Evolutionary conservation across 2,329 filamentous ascomycete genomes (phyloP).

Genomic region (Colletotrichum spaethianum): DNA sequence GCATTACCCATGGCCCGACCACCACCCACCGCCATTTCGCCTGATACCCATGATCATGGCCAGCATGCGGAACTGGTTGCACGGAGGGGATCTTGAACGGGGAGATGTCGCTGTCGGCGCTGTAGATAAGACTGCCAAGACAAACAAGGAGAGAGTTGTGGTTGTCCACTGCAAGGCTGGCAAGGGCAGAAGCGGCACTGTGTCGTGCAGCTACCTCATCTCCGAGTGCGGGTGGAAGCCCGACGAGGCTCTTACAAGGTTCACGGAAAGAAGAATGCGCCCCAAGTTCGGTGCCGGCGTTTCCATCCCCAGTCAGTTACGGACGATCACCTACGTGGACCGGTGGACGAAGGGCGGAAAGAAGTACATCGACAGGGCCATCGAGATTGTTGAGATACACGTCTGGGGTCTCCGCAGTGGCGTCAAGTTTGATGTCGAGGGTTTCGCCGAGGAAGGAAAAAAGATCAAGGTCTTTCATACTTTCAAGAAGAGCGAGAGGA

Average conservation of each 20-base stretch:
- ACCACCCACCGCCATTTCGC: constrained; percentile 94
- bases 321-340: constrained; percentile 91
- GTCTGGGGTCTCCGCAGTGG: constrained; percentile 90
- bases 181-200: constrained; percentile 92
- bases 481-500: constrained; percentile 80
- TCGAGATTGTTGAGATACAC: constrained; percentile 91
- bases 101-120: constrained; percentile 28
- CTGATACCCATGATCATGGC: constrained; percentile 91
- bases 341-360: constrained; percentile 84
- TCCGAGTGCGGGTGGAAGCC: constrained; percentile 79
- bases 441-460: constrained; percentile 90
- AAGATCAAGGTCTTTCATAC: constrained; percentile 87
- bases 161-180: constrained; percentile 98
- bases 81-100: constrained; percentile 60
- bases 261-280: constrained; percentile 89
- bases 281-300: constrained; percentile 90
- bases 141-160: constrained; percentile 72
- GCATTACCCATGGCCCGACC: constrained; percentile 97
- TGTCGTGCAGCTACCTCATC: constrained; percentile 91
- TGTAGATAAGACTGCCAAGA: constrained; percentile 43
- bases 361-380: constrained; percentile 83
- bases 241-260: constrained; percentile 67
- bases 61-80: constrained; percentile 92
- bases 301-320: constrained; percentile 91
- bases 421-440: constrained; percentile 88